Conservation (phyloP, 345 rosid genomes). For the Euphorbia pulcherrima region DNA sequence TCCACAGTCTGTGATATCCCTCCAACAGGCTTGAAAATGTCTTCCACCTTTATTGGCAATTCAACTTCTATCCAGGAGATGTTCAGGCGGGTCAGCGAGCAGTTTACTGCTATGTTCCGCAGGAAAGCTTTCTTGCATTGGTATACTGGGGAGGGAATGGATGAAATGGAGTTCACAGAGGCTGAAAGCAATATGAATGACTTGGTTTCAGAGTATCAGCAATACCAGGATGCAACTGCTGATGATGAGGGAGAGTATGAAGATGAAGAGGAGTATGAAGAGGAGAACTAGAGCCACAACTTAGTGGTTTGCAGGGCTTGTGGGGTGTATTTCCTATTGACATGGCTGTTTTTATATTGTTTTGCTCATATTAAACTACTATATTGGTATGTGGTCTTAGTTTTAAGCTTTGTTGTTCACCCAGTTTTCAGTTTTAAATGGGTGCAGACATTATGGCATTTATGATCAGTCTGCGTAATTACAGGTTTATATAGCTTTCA, state of each 20-base stretch:
- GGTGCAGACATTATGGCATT: neutral
- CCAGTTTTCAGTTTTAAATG: neutral
- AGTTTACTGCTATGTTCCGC: constrained; percentile 85
- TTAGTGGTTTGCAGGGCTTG: too few species aligned
- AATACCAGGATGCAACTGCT: constrained; percentile 78
- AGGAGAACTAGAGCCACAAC: too few species aligned
- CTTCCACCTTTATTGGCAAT: constrained; percentile 70
- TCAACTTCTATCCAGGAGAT: constrained; percentile 80
- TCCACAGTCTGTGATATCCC: constrained; percentile 83
- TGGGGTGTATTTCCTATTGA: too few species aligned
- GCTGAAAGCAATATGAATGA: constrained; percentile 84
- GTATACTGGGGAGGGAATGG: constrained; percentile 86
- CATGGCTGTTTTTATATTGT: neutral
- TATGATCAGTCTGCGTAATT: neutral
- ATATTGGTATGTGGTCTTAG: neutral
- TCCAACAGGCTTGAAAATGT: constrained; percentile 71
- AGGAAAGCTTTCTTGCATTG: constrained; percentile 89
- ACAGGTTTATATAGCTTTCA: neutral
- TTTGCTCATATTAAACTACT: neutral
- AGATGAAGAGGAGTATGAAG: constrained; percentile 44
- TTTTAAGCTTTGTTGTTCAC: constrained; percentile 7
- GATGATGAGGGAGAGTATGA: constrained; percentile 63
- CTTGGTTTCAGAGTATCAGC: constrained; percentile 74
- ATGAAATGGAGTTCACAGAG: constrained; percentile 82
- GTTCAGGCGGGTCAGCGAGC: constrained; percentile 80